Conservation (phyloP, 768 basidiomycete species). For the Tricholoma sp. region DNA sequence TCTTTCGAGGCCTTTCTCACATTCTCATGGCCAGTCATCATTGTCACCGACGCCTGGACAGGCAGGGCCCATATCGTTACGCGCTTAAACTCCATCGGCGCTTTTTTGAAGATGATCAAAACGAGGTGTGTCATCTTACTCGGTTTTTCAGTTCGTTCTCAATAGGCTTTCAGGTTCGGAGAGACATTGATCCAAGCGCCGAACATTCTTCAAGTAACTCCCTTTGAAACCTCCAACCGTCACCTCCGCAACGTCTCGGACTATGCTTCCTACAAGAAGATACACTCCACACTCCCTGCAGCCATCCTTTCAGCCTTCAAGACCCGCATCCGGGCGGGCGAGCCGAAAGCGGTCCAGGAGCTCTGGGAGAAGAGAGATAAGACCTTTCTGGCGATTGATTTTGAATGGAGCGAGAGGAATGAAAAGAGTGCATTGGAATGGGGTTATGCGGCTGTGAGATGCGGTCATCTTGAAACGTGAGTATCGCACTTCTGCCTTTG, state of each 20-base stretch:
- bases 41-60: constrained; percentile 67
- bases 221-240: constrained; percentile 66
- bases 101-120: constrained; percentile 84
- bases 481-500: constrained; percentile 19
- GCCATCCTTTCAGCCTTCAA: constrained; percentile 63
- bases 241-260: constrained; percentile 69
- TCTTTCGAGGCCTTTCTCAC: constrained; percentile 75
- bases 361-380: constrained; percentile 69
- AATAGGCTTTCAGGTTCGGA: constrained; percentile 49
- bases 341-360: constrained; percentile 56
- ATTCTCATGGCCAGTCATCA: constrained; percentile 82
- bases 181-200: constrained; percentile 70
- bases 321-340: constrained; percentile 58
- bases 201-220: constrained; percentile 62
- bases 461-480: constrained; percentile 65
- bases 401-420: constrained; percentile 73
- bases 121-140: constrained; percentile 45
- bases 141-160: neutral
- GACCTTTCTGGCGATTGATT: constrained; percentile 71
- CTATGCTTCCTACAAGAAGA: constrained; percentile 60
- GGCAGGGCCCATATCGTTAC: constrained; percentile 78
- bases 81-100: constrained; percentile 61
- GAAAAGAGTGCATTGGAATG: constrained; percentile 67
- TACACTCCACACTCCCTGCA: constrained; percentile 68
- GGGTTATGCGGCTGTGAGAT: constrained; percentile 78